Conservation (phyloP, 192 early-diverging fungal species). For the Umbelopsis isabellina region DNA sequence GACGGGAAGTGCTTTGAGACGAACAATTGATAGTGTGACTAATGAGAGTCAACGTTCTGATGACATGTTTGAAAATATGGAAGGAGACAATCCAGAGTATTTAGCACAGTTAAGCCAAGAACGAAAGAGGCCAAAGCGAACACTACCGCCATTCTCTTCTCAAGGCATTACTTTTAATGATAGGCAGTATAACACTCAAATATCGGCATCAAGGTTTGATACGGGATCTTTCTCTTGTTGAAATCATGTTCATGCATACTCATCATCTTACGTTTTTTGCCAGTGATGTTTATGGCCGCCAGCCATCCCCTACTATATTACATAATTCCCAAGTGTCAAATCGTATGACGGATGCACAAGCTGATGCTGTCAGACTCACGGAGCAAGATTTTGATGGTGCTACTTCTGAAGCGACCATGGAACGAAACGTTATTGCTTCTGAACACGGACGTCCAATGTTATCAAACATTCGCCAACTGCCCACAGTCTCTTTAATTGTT, state of each 20-base stretch:
- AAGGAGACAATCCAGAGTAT: background rate
- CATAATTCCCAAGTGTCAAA: background rate
- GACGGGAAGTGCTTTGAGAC: background rate
- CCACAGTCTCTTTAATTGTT: background rate
- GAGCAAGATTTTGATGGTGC: background rate
- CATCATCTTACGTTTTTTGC: background rate
- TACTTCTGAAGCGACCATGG: background rate
- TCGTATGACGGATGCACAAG: conserved; percentile 1
- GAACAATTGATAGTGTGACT: background rate
- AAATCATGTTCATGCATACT: too few species aligned
- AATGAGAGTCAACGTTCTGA: background rate
- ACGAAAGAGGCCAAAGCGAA: background rate
- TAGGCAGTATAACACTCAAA: background rate
- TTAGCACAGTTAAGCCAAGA: background rate
- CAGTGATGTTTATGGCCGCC: background rate
- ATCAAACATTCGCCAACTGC: background rate
- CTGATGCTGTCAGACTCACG: background rate
- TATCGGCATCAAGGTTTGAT: background rate
- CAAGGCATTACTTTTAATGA: too few species aligned
- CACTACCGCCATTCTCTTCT: background rate
- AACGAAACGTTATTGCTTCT: background rate
- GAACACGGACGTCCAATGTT: background rate
- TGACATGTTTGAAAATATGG: conserved; percentile 5
- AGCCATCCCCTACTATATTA: too few species aligned
- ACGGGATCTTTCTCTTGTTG: background rate